These are phyloP conservation scores for Albizia julibrissin DNA, from an alignment of 306 rosid species.

Conservation along the genomic window DNA sequence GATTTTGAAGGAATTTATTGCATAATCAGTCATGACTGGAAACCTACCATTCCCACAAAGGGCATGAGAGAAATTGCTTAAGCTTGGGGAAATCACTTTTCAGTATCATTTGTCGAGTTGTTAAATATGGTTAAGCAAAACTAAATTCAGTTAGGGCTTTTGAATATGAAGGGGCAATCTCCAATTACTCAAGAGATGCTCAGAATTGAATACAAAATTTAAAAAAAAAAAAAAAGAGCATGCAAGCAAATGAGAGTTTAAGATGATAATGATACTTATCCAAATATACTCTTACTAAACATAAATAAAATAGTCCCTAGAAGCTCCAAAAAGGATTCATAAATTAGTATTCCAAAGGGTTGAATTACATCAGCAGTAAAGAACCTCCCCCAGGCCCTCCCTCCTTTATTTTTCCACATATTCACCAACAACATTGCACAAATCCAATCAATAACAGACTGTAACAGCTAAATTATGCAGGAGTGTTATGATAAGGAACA, in stretches of 20 bases:
- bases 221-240: not conserved
- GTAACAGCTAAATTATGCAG: not conserved
- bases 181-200: not conserved
- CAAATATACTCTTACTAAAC: constrained; percentile 1
- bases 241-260: not conserved
- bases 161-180: not conserved
- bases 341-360: not conserved
- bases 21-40: constrained; percentile 3
- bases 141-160: not conserved
- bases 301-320: not conserved
- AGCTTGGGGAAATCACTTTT: not conserved
- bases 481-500: not conserved
- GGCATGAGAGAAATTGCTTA: not conserved
- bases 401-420: not conserved
- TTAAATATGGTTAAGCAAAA: not conserved
- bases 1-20: not conserved
- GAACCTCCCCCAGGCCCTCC: not conserved
- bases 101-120: not conserved
- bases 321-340: not conserved
- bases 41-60: not conserved
- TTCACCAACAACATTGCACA: not conserved
- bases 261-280: not conserved
- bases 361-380: not conserved
- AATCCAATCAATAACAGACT: not conserved
- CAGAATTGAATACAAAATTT: not conserved